These are phyloP conservation scores for Daedalea quercina DNA, from an alignment of 768 basidiomycete species.

Conservation along the genomic window DNA sequence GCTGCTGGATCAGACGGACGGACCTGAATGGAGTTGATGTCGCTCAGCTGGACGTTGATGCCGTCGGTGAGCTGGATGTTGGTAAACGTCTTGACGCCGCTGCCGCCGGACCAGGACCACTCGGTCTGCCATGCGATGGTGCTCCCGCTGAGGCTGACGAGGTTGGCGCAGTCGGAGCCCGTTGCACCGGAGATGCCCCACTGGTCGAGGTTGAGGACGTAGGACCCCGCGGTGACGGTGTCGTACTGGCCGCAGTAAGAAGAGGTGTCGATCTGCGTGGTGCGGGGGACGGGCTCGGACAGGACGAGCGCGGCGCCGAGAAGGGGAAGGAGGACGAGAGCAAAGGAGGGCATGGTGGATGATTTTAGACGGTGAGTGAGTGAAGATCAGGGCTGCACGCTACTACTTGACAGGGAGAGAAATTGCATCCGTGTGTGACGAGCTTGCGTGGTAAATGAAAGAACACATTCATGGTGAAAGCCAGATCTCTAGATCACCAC, in stretches of 20 bases:
- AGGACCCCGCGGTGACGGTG: conserved; percentile 34
- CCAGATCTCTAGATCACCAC: no score
- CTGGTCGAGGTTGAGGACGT: conserved; percentile 45
- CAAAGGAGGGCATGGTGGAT: conserved; percentile 2
- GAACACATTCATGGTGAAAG: no score
- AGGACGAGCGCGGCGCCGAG: conserved; percentile 4
- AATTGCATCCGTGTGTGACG: no score
- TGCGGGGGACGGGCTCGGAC: neutral
- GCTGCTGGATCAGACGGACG: neutral
- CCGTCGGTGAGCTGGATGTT: conserved; percentile 46
- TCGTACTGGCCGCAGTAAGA: conserved; percentile 46
- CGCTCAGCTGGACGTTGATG: conserved; percentile 46
- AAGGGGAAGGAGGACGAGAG: conserved; percentile 4
- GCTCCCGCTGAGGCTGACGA: conserved; percentile 35
- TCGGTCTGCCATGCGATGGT: conserved; percentile 44
- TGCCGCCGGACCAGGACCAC: conserved; percentile 49
- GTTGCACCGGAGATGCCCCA: conserved; percentile 34
- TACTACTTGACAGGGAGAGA: no score
- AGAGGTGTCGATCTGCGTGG: conserved; percentile 20
- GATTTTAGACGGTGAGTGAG: neutral
- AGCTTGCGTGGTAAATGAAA: no score
- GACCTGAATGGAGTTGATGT: conserved; percentile 51
- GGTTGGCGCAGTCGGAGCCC: conserved; percentile 44
- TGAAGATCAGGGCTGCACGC: no score
- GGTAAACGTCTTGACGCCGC: conserved; percentile 53